Conservation (phyloP, 139 green algal genomes). For the Volvox africanus region DNA sequence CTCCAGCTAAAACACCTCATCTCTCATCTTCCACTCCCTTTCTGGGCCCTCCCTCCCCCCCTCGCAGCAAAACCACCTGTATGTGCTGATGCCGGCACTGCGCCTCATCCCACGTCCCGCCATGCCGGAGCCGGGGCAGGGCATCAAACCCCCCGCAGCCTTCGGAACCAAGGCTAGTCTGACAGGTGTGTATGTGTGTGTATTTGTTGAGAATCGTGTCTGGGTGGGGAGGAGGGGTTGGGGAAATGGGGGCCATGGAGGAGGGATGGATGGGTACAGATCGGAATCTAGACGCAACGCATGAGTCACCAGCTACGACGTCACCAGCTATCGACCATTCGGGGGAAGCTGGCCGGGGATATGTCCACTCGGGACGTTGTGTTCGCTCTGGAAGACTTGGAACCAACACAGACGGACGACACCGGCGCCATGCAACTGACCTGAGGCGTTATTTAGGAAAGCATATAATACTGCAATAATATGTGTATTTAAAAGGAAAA, state of each 20-base stretch:
- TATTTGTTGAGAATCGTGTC: neutral
- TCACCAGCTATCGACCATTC: no score
- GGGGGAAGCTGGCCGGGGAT: no score
- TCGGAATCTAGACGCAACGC: no score
- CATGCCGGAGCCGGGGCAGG: constrained; percentile 34
- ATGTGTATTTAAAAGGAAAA: no score
- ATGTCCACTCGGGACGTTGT: no score
- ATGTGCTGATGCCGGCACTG: constrained; percentile 20
- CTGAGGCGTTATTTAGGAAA: no score
- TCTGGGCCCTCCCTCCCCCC: neutral
- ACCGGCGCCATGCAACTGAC: no score
- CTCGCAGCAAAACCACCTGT: constrained; percentile 43
- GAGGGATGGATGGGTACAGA: neutral
- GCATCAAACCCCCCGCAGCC: constrained; percentile 26
- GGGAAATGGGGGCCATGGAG: neutral
- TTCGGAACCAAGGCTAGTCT: constrained; percentile 24
- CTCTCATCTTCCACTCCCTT: no score
- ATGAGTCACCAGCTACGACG: no score
- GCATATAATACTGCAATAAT: no score
- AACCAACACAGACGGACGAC: neutral
- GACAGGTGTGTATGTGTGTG: constrained; percentile 4
- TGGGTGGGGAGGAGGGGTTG: neutral
- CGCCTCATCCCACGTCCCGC: neutral
- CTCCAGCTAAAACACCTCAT: neutral
- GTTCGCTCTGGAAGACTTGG: neutral